These are phyloP conservation scores for Tylopilus sp. DNA, from an alignment of 768 basidiomycete genomes.

Conservation along the genomic window DNA sequence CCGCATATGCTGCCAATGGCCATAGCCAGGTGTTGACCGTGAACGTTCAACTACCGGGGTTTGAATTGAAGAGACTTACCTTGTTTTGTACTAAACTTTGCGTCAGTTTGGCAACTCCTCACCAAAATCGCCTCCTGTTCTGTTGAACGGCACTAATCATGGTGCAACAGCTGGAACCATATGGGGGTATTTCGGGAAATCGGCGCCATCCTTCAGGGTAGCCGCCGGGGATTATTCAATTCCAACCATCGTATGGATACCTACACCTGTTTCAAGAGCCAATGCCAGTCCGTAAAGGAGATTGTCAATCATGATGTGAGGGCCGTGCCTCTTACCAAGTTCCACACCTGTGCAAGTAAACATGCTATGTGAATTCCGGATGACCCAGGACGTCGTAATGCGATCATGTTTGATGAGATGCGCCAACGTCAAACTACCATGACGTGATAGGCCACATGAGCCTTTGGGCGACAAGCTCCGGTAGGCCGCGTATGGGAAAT, in stretches of 20 bases:
- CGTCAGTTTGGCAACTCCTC: too few relatives aligned
- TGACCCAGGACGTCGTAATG: conserved; percentile 18
- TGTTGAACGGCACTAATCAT: too few relatives aligned
- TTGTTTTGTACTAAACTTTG: too few relatives aligned
- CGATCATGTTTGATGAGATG: conserved; percentile 17
- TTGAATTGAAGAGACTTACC: too few relatives aligned
- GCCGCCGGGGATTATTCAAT: conserved; percentile 33
- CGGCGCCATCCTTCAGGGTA: too few relatives aligned
- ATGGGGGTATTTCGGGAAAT: too few relatives aligned
- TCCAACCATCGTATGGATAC: conserved; percentile 20
- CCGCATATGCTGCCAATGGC: too few relatives aligned
- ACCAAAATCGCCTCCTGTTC: too few relatives aligned
- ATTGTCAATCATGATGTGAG: conserved; percentile 31
- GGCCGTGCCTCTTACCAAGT: conserved; percentile 9
- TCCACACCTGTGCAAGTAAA: conserved; percentile 10
- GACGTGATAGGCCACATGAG: conserved; percentile 3
- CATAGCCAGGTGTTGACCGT: too few relatives aligned
- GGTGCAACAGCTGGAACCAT: too few relatives aligned
- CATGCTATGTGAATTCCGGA: conserved; percentile 6
- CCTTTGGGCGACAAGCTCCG: conserved; percentile 8
- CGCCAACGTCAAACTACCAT: conserved; percentile 13
- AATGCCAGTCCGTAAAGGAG: conserved; percentile 28
- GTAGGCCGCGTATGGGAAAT: conserved; percentile 14
- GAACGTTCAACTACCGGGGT: too few relatives aligned
- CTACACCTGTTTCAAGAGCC: conserved; percentile 25